These are phyloP conservation scores for Abelmoschus esculentus DNA, from an alignment of 345 rosid genomes.

Conservation along the genomic window DNA sequence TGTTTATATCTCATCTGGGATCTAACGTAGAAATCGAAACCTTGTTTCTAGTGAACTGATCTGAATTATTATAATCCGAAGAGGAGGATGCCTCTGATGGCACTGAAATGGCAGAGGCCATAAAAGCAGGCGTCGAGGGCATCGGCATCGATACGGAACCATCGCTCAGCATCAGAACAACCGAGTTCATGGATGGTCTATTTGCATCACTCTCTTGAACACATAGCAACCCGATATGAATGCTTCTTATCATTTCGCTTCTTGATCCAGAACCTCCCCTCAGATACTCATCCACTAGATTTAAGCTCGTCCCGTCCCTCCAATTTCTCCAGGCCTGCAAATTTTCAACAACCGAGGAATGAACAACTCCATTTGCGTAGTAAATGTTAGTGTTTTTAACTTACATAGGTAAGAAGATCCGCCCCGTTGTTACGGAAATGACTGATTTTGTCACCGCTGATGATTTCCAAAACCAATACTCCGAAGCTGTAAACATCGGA, in stretches of 20 bases:
- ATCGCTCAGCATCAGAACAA: background rate
- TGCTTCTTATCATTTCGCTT: slow-evolving; percentile 1
- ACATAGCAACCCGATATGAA: background rate
- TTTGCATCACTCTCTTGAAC: background rate
- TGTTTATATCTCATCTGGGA: background rate
- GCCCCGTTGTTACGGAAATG: background rate
- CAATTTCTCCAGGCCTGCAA: slow-evolving; percentile 8
- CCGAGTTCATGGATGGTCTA: slow-evolving; percentile 8
- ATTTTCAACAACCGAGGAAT: background rate
- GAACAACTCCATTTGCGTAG: background rate
- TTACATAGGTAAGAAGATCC: slow-evolving; percentile 6
- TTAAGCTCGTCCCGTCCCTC: background rate
- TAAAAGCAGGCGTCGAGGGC: slow-evolving; percentile 3
- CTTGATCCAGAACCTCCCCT: background rate
- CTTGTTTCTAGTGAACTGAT: background rate
- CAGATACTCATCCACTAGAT: background rate
- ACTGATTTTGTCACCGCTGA: slow-evolving; percentile 4
- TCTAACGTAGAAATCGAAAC: background rate
- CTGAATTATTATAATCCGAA: background rate
- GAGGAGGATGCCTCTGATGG: background rate
- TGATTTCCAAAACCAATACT: slow-evolving; percentile 3
- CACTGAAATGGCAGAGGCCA: background rate
- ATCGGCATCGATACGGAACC: background rate
- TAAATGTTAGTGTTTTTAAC: background rate
- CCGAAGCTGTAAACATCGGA: slow-evolving; percentile 9